Evolutionary conservation across 2,329 filamentous ascomycete genomes (phyloP), one percentile per base, ranked within the genome.

Genomic region (Epicoccum sorghinum): DNA sequence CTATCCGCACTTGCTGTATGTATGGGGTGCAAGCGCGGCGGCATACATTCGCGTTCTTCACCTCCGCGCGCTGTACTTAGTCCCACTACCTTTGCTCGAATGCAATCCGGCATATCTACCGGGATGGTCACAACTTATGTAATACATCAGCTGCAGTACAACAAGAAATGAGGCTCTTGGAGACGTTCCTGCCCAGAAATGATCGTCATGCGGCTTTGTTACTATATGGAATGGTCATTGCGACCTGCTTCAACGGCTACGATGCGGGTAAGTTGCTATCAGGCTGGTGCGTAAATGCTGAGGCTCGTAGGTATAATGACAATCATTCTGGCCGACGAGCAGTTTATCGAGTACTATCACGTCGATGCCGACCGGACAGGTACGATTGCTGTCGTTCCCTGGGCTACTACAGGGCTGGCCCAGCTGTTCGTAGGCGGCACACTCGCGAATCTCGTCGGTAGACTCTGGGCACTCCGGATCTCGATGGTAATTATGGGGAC

Each of bases 211-310:
- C 53, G 25, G 43, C 44, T 41, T n/a, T 57, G 22, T 29, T 57
- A 22, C 44, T 56, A 4, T 57, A 49, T 14, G 48, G 40, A 13
- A 52, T 57, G 46, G 49, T 51, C 24, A 41, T 57, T 32, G 46
- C 46, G 13, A 57, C 55, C 2, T 50, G 42, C 27, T 54, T 53
- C 29, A 57, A 57, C 14, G 55, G 42, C n/a, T 47, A 54, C 25
- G 50, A 57, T 49, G 54, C 54, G n/a, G 33, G 45, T 43, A 50
- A 25, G 24, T 39, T 12, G 7, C 23, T 1, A 13, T 4, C 2
- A 7, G 7, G 7, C 2, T 4, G 12, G 24, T 12, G 3, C n/a
- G n/a, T 3, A 10, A 14, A 18, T 22, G 33, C 23, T 43, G 33
- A 35, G 10, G 4, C 13, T 18, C 9, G 12, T 12, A 57, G 46